phyloP scores from a whole-genome alignment of 1,284 basidiomycete species.

The Ustanciosporium gigantosporum region DNA sequence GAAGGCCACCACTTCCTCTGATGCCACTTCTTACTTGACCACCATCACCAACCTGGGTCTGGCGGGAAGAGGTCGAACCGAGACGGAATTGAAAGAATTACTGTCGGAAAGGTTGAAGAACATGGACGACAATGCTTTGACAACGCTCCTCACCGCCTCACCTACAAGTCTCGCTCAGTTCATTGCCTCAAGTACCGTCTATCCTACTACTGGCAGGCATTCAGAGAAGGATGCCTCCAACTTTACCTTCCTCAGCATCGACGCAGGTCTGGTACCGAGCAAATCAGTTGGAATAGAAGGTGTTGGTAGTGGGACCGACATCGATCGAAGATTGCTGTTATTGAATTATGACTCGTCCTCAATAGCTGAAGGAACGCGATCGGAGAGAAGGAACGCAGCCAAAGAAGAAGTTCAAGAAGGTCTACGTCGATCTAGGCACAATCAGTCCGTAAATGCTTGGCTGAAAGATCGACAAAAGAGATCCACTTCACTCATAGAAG shows the following conservation, averaged over 20 bases:
- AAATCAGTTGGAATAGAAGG: constrained; percentile 27
- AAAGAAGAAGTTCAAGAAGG: background rate
- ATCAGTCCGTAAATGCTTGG: constrained; percentile 2
- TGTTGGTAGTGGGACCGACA: constrained; percentile 11
- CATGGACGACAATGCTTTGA: constrained; percentile 32
- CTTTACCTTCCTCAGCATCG: background rate
- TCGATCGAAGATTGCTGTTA: constrained; percentile 9
- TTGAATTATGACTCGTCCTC: background rate
- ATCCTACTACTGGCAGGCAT: background rate
- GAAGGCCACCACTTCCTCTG: background rate
- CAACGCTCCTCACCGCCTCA: constrained; percentile 4
- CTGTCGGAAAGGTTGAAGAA: constrained; percentile 6
- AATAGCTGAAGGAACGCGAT: background rate
- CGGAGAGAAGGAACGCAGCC: background rate
- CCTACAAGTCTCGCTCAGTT: background rate
- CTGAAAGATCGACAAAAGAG: constrained; percentile 11
- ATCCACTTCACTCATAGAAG: constrained; percentile 1
- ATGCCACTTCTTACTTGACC: constrained; percentile 1
- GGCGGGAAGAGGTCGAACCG: background rate
- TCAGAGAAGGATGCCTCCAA: background rate
- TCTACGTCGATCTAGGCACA: background rate
- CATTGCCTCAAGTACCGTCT: background rate
- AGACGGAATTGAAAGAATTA: background rate
- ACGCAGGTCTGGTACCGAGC: constrained; percentile 9
- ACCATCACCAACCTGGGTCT: background rate